Evolutionary conservation across 2,329 filamentous ascomycete genomes (phyloP).

Genomic region (Neofusicoccum kwambonambiense): DNA sequence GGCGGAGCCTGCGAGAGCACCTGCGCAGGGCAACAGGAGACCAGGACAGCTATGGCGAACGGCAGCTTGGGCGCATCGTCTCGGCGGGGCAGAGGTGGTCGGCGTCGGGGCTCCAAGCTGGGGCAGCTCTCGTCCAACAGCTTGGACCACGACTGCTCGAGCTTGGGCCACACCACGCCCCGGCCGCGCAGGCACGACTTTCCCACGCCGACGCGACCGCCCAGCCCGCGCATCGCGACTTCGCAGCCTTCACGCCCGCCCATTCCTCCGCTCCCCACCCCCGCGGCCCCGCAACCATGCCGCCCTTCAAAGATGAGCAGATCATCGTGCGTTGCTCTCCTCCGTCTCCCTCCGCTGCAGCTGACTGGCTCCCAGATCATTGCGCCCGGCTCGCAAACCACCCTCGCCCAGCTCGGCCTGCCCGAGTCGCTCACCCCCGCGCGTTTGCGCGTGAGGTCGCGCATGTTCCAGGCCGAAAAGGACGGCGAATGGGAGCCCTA

Average conservation of each 20-base stretch:
- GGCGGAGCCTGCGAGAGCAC: background rate
- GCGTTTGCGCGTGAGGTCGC: constrained; percentile 79
- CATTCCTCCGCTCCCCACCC: background rate
- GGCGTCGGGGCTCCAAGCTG: background rate
- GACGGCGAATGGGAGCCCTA: constrained; percentile 78
- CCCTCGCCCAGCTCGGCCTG: constrained; percentile 85
- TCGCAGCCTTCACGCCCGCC: background rate
- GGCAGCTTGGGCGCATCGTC: background rate
- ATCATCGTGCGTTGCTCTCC: constrained; percentile 36
- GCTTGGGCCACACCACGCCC: background rate
- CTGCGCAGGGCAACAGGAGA: background rate
- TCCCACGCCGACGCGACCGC: constrained; percentile 13
- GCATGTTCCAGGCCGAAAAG: constrained; percentile 85
- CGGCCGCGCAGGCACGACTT: background rate
- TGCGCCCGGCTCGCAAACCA: constrained; percentile 82
- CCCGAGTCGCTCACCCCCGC: constrained; percentile 89
- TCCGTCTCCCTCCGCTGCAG: background rate
- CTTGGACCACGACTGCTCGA: background rate
- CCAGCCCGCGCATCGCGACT: constrained; percentile 11
- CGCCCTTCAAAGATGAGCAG: constrained; percentile 47
- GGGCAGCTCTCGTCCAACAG: constrained; percentile 3
- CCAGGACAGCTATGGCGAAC: background rate
- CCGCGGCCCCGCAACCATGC: constrained; percentile 32
- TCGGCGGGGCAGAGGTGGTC: background rate
- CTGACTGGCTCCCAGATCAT: constrained; percentile 52